Conservation (phyloP, 352 stramenopile species). For the Discostella stelligera region DNA sequence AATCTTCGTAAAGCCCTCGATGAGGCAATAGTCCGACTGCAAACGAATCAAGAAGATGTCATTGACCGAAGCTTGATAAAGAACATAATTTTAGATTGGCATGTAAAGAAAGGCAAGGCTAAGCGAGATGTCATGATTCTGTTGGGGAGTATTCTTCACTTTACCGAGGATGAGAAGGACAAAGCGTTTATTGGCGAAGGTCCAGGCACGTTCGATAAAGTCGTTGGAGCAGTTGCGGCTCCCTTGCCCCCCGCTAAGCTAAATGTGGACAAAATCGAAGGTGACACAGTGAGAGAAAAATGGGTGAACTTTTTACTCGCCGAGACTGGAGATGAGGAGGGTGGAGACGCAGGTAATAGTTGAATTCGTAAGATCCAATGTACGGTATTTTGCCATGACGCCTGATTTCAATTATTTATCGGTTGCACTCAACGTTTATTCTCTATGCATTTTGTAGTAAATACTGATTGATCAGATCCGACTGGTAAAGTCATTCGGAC, state of each 20-base stretch:
- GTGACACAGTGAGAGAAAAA: constrained; percentile 80
- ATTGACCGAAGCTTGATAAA: constrained; percentile 82
- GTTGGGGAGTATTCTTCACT: constrained; percentile 78
- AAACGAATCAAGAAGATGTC: constrained; percentile 80
- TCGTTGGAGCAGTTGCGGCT: constrained; percentile 60
- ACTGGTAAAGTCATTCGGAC: constrained; percentile 14
- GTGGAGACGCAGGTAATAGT: background rate
- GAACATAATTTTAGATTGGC: constrained; percentile 83
- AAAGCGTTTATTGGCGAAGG: constrained; percentile 61
- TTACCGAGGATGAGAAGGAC: constrained; percentile 80
- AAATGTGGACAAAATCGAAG: constrained; percentile 73
- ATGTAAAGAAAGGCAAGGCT: constrained; percentile 66
- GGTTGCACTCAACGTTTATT: too few relatives aligned
- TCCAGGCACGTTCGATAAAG: constrained; percentile 44
- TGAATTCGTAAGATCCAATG: background rate
- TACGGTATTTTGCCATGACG: background rate
- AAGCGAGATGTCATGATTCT: constrained; percentile 76
- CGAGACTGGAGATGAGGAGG: constrained; percentile 69
- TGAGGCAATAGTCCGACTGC: constrained; percentile 76
- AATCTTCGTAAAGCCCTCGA: constrained; percentile 74
- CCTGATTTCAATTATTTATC: background rate
- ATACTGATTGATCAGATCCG: background rate
- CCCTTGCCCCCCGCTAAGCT: constrained; percentile 68
- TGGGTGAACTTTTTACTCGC: constrained; percentile 79
- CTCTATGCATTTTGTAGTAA: background rate